Evolutionary conservation across 176 grass and related monocot genomes (phyloP), one percentile per base, ranked within the genome.

Genomic region (Carex pumila): DNA sequence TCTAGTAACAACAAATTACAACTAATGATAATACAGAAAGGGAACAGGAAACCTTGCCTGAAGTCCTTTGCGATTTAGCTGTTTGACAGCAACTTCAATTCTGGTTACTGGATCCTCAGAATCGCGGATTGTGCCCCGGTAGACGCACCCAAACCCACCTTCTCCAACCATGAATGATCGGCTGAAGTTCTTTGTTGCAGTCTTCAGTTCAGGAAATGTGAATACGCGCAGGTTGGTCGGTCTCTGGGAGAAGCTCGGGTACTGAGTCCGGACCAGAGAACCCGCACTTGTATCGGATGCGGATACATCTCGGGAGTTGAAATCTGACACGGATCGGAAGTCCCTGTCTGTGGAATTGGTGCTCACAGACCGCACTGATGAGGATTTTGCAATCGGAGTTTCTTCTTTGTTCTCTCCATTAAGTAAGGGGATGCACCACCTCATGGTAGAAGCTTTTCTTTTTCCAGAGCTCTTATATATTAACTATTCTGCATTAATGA

Each of bases 141-240:
- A 99, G 53, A 99, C 93, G 56, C 88, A 95, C 15, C 96, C 96
- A 65, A 99, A 99, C 21, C 96, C 97, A 52, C 97, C 97, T 92
- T 99, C 97, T 3, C 97, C 97, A 18, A 99, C 88, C 93, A 99
- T 91, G 18, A 99, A 89, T 0, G 93, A 92, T 17, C 91, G 64
- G 80, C 97, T 99, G 84, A 99, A 99, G 59, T 96, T 94, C 71
- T 77, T 92, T 7, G 97, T 99, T 43, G 91, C 93, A 82, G 61
- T 83, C 88, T 87, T 99, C 83, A 99, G 36, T 86, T 99, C 93
- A 43, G 86, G 80, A 69, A 95, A 96, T 18, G 97, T 59, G 86
- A 99, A 99, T n/a, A 87, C 90, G 80, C 93, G 88, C 55, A 99
- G 91, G 85, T 99, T 94, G 85, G 84, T 75, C 9, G 88, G 90